These are phyloP conservation scores for Dispira parvispora DNA, from an alignment of 192 early-diverging fungal species.

Conservation along the genomic window DNA sequence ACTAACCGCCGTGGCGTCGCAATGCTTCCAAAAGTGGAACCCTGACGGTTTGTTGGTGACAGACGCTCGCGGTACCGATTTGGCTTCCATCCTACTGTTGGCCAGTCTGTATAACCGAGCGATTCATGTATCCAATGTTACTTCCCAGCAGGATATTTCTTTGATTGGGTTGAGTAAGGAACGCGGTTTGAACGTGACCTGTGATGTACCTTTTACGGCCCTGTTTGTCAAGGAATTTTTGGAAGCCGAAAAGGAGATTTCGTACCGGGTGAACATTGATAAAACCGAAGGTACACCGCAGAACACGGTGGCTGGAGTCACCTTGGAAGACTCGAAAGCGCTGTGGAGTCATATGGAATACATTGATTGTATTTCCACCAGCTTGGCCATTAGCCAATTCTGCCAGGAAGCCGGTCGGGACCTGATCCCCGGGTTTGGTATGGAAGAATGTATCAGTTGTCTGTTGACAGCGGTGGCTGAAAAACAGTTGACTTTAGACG, in stretches of 20 bases:
- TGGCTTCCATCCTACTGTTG: conserved; percentile 76
- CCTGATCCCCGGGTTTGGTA: conserved; percentile 26
- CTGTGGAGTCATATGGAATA: conserved; percentile 63
- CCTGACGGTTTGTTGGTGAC: conserved; percentile 52
- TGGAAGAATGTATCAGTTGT: conserved; percentile 54
- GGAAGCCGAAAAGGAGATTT: neutral
- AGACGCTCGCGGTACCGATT: conserved; percentile 69
- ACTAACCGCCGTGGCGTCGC: conserved; percentile 44
- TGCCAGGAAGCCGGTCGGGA: conserved; percentile 25
- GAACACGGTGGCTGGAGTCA: neutral
- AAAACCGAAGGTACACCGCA: neutral
- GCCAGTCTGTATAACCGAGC: conserved; percentile 65
- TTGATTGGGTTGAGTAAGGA: conserved; percentile 76
- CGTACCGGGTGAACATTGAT: neutral
- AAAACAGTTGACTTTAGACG: conserved; percentile 57
- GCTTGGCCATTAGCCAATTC: conserved; percentile 15
- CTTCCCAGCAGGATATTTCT: conserved; percentile 58
- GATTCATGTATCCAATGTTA: conserved; percentile 82
- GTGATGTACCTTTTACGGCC: conserved; percentile 81
- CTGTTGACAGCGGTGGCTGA: conserved; percentile 69
- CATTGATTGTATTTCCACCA: conserved; percentile 88
- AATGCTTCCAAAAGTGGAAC: conserved; percentile 73
- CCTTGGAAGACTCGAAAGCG: conserved; percentile 46
- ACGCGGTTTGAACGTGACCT: conserved; percentile 72
- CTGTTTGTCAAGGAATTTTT: conserved; percentile 43